Evolutionary conservation across 2,329 filamentous ascomycete species (phyloP).

Genomic region (Pseudogymnoascus sp.): DNA sequence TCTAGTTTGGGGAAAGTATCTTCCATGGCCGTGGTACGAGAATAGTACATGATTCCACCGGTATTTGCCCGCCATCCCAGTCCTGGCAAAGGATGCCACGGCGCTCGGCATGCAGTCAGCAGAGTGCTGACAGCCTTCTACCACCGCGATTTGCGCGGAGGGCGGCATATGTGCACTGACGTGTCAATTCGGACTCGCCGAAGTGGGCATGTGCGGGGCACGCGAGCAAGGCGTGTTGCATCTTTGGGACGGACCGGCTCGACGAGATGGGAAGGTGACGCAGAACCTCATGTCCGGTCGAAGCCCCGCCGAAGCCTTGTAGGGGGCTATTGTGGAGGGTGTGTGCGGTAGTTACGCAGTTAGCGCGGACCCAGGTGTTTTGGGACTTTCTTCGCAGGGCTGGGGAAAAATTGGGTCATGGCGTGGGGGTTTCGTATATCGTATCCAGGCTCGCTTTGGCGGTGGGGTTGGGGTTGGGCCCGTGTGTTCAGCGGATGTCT

Average conservation of each 20-base stretch:
- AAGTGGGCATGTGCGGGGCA: neutral
- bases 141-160: neutral
- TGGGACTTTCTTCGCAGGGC: neutral
- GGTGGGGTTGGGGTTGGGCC: neutral
- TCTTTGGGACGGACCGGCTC: neutral
- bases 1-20: neutral
- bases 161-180: constrained; percentile 7
- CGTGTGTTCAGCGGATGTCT: constrained; percentile 32
- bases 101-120: neutral
- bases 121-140: neutral
- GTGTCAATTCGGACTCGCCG: neutral
- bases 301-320: neutral
- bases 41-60: neutral
- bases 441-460: neutral
- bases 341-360: neutral
- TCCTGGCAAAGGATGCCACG: neutral
- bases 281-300: neutral
- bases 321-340: neutral
- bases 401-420: neutral
- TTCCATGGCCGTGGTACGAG: neutral
- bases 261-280: constrained; percentile 3
- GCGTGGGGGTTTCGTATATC: neutral
- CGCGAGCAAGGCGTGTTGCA: constrained; percentile 3
- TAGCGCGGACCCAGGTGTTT: neutral
- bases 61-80: neutral